Percentiles rank a stretch among this genome's conserved stretches.
phyloP scores from a whole-genome alignment of 2,329 filamentous ascomycete species.

The Pleoardoris graminearum region DNA sequence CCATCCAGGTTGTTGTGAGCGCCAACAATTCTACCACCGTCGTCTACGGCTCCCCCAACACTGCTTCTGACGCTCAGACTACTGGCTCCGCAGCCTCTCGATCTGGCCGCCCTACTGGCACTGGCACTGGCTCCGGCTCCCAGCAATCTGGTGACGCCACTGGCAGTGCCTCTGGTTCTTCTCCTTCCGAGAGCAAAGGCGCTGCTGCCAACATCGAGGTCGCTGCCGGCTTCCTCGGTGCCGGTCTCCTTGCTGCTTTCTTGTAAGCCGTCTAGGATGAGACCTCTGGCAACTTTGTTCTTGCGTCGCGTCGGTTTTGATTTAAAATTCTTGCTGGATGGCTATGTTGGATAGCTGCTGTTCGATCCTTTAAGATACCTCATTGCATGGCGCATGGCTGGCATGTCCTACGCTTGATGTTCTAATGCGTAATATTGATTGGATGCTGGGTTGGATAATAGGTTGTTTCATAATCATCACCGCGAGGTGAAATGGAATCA shows the following conservation, averaged over 20 bases:
- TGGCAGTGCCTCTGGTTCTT: slow-evolving; percentile 11
- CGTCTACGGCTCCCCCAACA: slow-evolving; percentile 17
- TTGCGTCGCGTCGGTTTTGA: slow-evolving; percentile 14
- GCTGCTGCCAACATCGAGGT: slow-evolving; percentile 37
- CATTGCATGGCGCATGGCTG: slow-evolving; percentile 25
- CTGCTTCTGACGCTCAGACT: slow-evolving; percentile 7
- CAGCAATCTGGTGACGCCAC: slow-evolving; percentile 7
- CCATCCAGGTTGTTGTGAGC: slow-evolving; percentile 37
- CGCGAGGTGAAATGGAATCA: slow-evolving; percentile 1
- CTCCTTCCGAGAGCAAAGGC: slow-evolving; percentile 20
- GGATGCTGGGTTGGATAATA: not conserved
- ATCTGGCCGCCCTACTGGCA: not conserved
- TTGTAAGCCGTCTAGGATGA: slow-evolving; percentile 33
- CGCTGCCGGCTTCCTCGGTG: slow-evolving; percentile 38
- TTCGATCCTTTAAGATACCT: slow-evolving; percentile 40
- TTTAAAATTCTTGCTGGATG: slow-evolving; percentile 3
- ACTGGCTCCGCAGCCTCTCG: slow-evolving; percentile 8
- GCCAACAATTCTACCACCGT: slow-evolving; percentile 43
- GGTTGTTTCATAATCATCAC: not conserved
- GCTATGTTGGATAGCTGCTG: slow-evolving; percentile 6
- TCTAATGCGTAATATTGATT: slow-evolving; percentile 7
- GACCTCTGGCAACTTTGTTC: slow-evolving; percentile 2
- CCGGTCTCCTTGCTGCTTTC: slow-evolving; percentile 43
- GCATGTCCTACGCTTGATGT: slow-evolving; percentile 16
- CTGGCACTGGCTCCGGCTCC: slow-evolving; percentile 7